These are phyloP conservation scores for Cytospora schulzeri DNA, from an alignment of 2,329 filamentous ascomycete species.

Conservation along the genomic window DNA sequence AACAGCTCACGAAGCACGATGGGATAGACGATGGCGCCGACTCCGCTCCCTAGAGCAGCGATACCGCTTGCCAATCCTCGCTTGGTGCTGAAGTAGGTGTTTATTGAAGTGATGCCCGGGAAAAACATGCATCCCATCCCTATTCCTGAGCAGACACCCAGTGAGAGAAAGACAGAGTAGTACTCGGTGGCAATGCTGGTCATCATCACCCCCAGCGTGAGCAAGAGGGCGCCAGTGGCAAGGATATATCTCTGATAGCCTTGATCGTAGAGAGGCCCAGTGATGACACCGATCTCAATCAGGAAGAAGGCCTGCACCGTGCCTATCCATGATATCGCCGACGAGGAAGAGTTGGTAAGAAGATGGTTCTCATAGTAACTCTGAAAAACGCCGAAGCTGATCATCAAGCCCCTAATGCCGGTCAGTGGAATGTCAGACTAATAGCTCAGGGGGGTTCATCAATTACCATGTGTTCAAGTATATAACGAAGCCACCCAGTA, in stretches of 20 bases:
- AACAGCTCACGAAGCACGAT: constrained; percentile 43
- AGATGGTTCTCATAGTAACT: constrained; percentile 45
- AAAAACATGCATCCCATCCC: constrained; percentile 4
- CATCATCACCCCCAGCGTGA: background rate
- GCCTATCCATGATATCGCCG: constrained; percentile 39
- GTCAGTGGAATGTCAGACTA: too few species aligned
- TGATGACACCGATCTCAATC: background rate
- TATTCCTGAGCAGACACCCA: constrained; percentile 1
- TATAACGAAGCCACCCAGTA: constrained; percentile 41
- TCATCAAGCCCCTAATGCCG: constrained; percentile 38
- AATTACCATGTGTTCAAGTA: constrained; percentile 39
- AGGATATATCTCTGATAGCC: background rate
- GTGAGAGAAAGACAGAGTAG: background rate
- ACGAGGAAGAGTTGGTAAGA: constrained; percentile 37
- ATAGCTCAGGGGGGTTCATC: too few species aligned
- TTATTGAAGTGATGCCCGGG: background rate
- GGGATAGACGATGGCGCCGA: constrained; percentile 49
- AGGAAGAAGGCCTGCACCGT: constrained; percentile 9
- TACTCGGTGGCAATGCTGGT: constrained; percentile 1
- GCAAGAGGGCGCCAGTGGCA: background rate
- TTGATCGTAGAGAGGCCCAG: constrained; percentile 11
- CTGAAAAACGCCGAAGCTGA: constrained; percentile 49
- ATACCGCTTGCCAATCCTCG: background rate
- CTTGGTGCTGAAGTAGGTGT: background rate
- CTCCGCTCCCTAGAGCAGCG: constrained; percentile 34